Percentiles rank a stretch among this genome's conserved stretches.
Conservation (phyloP, 2,329 filamentous ascomycete genomes). For the Exophiala lecanii-corni region DNA sequence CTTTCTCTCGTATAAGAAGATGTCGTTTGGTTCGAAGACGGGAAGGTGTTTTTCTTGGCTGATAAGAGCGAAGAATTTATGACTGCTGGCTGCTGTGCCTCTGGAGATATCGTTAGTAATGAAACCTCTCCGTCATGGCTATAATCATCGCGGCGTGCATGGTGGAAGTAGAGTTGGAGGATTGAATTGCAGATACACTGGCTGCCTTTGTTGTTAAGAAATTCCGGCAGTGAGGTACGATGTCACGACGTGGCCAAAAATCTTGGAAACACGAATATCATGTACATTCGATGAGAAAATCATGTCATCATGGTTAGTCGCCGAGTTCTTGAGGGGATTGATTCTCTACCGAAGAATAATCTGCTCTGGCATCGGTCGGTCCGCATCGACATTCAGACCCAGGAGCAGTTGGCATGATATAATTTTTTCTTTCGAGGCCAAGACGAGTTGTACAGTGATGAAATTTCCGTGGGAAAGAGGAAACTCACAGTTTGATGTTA, state of each 20-base stretch:
- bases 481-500: background rate
- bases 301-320: no score
- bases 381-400: no score
- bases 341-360: no score
- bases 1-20: background rate
- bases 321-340: no score
- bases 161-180: background rate
- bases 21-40: background rate
- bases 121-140: no score
- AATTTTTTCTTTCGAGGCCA: no score
- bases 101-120: no score
- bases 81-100: background rate
- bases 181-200: no score
- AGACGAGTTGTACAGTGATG: no score
- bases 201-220: no score
- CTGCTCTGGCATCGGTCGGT: background rate
- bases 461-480: background rate
- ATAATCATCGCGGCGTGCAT: background rate
- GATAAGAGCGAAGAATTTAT: background rate
- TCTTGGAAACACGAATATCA: background rate
- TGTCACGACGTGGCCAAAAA: background rate
- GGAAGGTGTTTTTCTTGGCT: background rate
- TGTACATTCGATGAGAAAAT: no score
- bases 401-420: no score
- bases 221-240: background rate